These are phyloP conservation scores for Pseudohalonectria lignicola DNA, from an alignment of 2,329 filamentous ascomycete genomes.

Conservation along the genomic window DNA sequence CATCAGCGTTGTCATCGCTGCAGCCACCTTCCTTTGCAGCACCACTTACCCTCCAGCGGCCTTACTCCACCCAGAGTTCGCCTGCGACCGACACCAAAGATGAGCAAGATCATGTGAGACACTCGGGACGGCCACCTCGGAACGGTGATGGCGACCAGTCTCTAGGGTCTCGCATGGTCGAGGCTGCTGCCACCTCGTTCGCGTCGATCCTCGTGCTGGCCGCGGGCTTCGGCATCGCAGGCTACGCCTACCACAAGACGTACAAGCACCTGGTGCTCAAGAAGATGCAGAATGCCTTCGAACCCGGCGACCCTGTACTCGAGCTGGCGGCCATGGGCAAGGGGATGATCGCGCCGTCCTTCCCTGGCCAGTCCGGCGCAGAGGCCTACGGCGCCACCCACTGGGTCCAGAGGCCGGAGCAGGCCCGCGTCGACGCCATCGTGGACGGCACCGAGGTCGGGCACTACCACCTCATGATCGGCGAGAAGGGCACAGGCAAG, in stretches of 20 bases:
- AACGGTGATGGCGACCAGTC: too few species aligned
- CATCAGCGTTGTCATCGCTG: too few species aligned
- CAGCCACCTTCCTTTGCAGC: too few species aligned
- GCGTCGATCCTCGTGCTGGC: constrained; percentile 65
- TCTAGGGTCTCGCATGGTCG: constrained; percentile 52
- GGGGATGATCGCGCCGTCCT: constrained; percentile 34
- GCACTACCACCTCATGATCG: constrained; percentile 84
- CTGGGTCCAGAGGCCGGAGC: constrained; percentile 80
- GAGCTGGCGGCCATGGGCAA: constrained; percentile 62
- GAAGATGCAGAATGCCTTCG: constrained; percentile 89
- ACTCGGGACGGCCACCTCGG: too few species aligned
- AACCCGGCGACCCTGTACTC: constrained; percentile 81
- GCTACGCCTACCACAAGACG: constrained; percentile 66
- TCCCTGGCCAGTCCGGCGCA: constrained; percentile 1
- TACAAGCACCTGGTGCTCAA: constrained; percentile 87
- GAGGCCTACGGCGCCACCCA: constrained; percentile 38
- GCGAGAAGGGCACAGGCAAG: constrained; percentile 94
- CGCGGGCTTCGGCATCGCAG: constrained; percentile 52
- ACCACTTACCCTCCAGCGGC: too few species aligned
- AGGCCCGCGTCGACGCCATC: constrained; percentile 71
- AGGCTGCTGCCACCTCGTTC: constrained; percentile 64
- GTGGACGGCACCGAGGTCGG: constrained; percentile 61
- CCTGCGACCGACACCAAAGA: too few species aligned
- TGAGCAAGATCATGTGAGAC: too few species aligned
- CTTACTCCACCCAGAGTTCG: too few species aligned